Evolutionary conservation across 139 green algal genomes (phyloP).

Genomic region (Chara braunii): DNA sequence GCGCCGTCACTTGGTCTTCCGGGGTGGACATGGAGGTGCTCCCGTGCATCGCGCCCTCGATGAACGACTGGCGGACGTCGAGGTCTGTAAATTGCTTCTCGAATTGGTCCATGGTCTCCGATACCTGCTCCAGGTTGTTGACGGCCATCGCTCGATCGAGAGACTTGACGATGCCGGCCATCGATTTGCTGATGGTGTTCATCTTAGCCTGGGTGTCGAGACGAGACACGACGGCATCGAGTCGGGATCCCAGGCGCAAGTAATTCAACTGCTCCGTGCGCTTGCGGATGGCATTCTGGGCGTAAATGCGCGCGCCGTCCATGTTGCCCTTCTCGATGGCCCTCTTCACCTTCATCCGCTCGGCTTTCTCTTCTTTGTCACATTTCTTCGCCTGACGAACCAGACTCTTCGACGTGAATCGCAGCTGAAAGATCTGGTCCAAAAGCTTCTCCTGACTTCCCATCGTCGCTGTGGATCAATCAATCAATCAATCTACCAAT

Average conservation of each 20-base stretch:
- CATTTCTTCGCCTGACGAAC: constrained; percentile 69
- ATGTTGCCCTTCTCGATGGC: constrained; percentile 98
- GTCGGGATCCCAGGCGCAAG: constrained; percentile 71
- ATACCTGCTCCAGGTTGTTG: constrained; percentile 86
- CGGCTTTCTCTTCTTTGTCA: constrained; percentile 90
- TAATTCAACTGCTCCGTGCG: constrained; percentile 92
- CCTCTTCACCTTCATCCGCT: constrained; percentile 90
- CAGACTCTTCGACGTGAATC: constrained; percentile 89
- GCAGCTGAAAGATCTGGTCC: constrained; percentile 92
- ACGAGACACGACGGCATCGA: constrained; percentile 84
- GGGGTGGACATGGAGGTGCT: constrained; percentile 78
- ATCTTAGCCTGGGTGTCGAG: constrained; percentile 84
- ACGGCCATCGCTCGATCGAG: constrained; percentile 69
- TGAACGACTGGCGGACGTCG: constrained; percentile 82
- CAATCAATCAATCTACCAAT: no score
- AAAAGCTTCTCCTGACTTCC: constrained; percentile 42
- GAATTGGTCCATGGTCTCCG: constrained; percentile 86
- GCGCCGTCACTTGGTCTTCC: constrained; percentile 81
- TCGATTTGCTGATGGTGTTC: constrained; percentile 81
- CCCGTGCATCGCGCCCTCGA: constrained; percentile 81
- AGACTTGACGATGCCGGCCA: constrained; percentile 87
- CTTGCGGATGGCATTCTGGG: constrained; percentile 86
- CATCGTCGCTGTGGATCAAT: no score
- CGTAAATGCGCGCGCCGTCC: constrained; percentile 78
- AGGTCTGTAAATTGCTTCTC: constrained; percentile 94